Evolutionary conservation across 768 basidiomycete genomes (phyloP).

Genomic region (Trichaptum fuscoviolaceum): DNA sequence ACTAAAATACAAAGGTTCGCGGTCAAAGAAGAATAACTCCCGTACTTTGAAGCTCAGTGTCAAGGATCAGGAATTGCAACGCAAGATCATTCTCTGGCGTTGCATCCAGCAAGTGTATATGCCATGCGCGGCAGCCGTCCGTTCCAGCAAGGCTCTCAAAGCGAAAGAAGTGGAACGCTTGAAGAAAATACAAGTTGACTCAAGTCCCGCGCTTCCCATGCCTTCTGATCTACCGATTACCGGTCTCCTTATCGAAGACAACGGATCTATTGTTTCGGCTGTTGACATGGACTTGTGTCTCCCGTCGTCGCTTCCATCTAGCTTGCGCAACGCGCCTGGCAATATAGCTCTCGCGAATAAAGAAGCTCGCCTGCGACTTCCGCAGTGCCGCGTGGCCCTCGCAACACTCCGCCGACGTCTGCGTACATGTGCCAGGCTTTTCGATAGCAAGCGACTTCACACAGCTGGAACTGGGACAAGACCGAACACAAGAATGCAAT

Average conservation of each 20-base stretch:
- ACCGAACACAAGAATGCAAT: neutral
- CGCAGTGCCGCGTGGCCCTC: slow-evolving; percentile 16
- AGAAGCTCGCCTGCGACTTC: slow-evolving; percentile 18
- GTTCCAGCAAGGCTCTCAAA: neutral
- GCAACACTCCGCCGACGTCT: slow-evolving; percentile 16
- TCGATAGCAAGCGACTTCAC: slow-evolving; percentile 8
- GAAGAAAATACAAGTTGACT: too few species aligned
- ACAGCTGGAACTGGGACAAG: slow-evolving; percentile 8
- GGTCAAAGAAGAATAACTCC: neutral
- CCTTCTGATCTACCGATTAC: too few species aligned
- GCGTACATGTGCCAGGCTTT: slow-evolving; percentile 1
- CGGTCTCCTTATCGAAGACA: too few species aligned
- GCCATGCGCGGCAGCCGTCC: slow-evolving; percentile 7
- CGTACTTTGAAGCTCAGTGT: neutral
- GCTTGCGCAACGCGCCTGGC: slow-evolving; percentile 8
- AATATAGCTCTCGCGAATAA: slow-evolving; percentile 11
- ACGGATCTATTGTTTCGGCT: too few species aligned
- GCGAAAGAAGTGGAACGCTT: neutral
- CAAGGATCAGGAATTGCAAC: neutral
- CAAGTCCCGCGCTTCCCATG: too few species aligned
- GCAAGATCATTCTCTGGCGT: slow-evolving; percentile 12
- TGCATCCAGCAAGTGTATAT: slow-evolving; percentile 14
- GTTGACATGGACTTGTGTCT: slow-evolving; percentile 12
- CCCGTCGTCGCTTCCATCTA: slow-evolving; percentile 16
- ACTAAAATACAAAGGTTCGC: neutral